Evolutionary conservation across 306 rosid genomes (phyloP).

Genomic region (Parietaria judaica): DNA sequence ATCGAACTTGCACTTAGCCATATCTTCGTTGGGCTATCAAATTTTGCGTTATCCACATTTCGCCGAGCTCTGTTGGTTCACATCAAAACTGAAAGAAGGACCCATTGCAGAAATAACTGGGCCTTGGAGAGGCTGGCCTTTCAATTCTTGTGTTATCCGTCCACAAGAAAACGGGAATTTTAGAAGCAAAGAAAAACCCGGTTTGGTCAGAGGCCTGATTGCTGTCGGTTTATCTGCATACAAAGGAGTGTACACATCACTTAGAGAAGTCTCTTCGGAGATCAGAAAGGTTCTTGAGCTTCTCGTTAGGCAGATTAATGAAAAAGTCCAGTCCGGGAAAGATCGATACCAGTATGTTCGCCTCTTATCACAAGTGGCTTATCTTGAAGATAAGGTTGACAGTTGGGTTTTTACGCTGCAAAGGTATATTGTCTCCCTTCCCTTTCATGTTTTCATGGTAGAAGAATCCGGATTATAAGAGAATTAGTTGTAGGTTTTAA

Average conservation of each 20-base stretch:
- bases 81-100: constrained; percentile 84
- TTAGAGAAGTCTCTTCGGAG: constrained; percentile 66
- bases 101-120: constrained; percentile 81
- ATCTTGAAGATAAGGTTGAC: constrained; percentile 82
- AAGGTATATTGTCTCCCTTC: constrained; percentile 42
- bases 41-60: constrained; percentile 86
- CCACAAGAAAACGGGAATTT: constrained; percentile 49
- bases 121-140: constrained; percentile 99
- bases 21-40: constrained; percentile 87
- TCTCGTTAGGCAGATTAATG: constrained; percentile 52
- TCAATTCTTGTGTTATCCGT: constrained; percentile 78
- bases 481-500: no score
- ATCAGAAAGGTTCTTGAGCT: constrained; percentile 75
- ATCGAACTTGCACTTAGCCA: constrained; percentile 58
- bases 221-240: constrained; percentile 92
- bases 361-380: constrained; percentile 87
- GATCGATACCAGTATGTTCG: constrained; percentile 72
- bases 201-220: constrained; percentile 68
- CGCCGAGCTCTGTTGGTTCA: constrained; percentile 96
- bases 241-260: constrained; percentile 72
- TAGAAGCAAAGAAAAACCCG: constrained; percentile 54
- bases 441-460: background rate
- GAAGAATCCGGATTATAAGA: no score
- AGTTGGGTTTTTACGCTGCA: constrained; percentile 77
- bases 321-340: constrained; percentile 65